A percentile compares a stretch with the other conserved stretches of the same genome.
Conservation (phyloP, 495 filamentous ascomycete species). For the Penicillium arizonense region DNA sequence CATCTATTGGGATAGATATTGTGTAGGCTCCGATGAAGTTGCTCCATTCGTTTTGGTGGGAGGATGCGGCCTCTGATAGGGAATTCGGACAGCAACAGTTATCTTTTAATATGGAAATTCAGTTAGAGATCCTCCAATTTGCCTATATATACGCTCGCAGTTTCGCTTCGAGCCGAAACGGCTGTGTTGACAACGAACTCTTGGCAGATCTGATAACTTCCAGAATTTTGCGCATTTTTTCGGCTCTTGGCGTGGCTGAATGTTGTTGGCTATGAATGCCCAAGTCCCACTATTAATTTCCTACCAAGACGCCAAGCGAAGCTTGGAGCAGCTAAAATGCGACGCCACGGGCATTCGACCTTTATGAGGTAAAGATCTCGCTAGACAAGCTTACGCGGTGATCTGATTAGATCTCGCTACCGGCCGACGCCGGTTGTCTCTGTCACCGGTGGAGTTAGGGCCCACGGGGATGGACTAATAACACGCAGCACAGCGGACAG, state of each 20-base stretch:
- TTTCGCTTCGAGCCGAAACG: too few species aligned
- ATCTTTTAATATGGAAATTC: too few species aligned
- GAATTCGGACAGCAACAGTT: too few species aligned
- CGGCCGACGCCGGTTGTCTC: slow-evolving; percentile 1
- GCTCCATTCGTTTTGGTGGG: too few species aligned
- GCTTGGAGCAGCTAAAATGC: slow-evolving; percentile 6
- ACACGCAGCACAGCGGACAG: neutral
- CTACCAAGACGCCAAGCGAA: slow-evolving; percentile 8
- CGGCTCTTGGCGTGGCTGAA: neutral
- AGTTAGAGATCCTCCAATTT: too few species aligned
- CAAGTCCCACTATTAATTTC: slow-evolving; percentile 11
- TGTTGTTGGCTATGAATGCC: neutral
- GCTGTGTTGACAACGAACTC: neutral
- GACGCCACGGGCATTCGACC: neutral
- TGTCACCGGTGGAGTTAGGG: slow-evolving; percentile 1
- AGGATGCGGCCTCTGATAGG: too few species aligned
- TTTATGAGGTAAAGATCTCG: neutral
- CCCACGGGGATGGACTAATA: neutral
- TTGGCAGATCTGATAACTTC: slow-evolving; percentile 12
- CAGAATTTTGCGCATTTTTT: neutral
- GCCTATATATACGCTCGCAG: too few species aligned
- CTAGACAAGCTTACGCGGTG: slow-evolving; percentile 1
- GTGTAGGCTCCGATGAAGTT: too few species aligned
- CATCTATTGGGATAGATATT: too few species aligned
- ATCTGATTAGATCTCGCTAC: slow-evolving; percentile 16